Base-by-base conservation (phyloP, 345 rosid species). In the Citrus glauca region DNA sequence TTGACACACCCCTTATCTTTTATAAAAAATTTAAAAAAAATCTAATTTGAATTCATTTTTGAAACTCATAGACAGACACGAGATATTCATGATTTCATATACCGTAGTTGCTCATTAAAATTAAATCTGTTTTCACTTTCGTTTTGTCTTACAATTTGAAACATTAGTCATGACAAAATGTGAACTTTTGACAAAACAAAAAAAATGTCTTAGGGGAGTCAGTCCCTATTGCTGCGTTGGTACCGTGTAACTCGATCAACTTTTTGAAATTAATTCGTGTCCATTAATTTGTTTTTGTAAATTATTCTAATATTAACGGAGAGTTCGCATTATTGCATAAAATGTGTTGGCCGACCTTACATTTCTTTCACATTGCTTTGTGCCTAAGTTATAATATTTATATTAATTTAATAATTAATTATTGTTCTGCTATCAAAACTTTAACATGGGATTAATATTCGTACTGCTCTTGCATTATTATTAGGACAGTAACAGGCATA, bases 1-100 rank as follows among this genome's bases (percentile, higher is more conserved):
- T 35, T 35, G 37, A 5, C 1, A 7, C 37, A 5, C 0, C 1
- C 37, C 1, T 5, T 35, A 35, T 0, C 1, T 35, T 5, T 35
- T 35, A 35, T 35, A 4, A 4, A 33, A 4, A 33, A 30, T 0
- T 30, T 0, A 1, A 35, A 35, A 35, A 35, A 35, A 35, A 1
- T 10, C 1, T 42, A n/a, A 9, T 42, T 25, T 24, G 4, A 45
- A 69, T 48, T 48, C 25, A 28, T 9, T 48, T 20, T 28, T 27
- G 5, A 28, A 30, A 30, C 63, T 10, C 48, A 9, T 2, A 2
- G 1, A 10, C 4, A 11, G 17, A 42, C 17, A 45, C 3, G 5
- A 45, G 17, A 45, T 45, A 45, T 11, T 45, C 50, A 11, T 11
- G 50, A 32, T 55, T 22, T 55, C 45, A n/a, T 71, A 20, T 53